A percentile compares a stretch with the other conserved stretches of the same genome.
Conservation (phyloP, 139 green algal species). For the Chlamydomonas incerta region DNA sequence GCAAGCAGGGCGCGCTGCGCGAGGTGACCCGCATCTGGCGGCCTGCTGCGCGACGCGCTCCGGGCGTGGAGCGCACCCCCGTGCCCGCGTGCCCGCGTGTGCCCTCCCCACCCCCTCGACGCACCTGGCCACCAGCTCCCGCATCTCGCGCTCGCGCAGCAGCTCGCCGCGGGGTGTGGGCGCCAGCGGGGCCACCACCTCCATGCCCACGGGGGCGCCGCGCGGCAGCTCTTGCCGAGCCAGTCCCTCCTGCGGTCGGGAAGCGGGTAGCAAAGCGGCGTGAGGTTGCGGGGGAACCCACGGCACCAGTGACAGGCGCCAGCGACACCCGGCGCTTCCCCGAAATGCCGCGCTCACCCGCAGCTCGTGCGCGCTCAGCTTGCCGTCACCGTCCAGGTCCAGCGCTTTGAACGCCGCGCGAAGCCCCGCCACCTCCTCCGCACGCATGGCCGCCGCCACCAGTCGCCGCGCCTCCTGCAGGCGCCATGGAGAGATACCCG, state of each 20-base stretch:
- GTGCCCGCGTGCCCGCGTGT: no score
- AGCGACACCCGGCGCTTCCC: background rate
- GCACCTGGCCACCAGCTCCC: background rate
- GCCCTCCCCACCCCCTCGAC: no score
- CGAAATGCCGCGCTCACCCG: background rate
- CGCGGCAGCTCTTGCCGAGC: conserved; percentile 57
- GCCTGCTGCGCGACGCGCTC: no score
- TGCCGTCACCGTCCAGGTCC: conserved; percentile 56
- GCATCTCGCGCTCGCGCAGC: background rate
- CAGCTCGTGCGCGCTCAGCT: conserved; percentile 26
- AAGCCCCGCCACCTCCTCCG: conserved; percentile 59
- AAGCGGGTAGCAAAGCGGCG: no score
- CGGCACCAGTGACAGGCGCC: background rate
- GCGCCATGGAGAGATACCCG: no score
- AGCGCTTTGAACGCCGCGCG: conserved; percentile 61
- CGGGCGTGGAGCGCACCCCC: no score
- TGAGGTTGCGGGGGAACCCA: background rate
- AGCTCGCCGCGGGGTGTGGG: background rate
- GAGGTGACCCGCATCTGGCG: no score
- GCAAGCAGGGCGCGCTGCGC: no score
- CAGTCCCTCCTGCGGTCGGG: conserved; percentile 61
- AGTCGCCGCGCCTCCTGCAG: conserved; percentile 13
- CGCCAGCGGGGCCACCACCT: conserved; percentile 56
- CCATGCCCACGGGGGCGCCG: background rate
- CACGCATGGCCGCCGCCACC: conserved; percentile 60